These are phyloP conservation scores for Nannizziopsis barbatae DNA, from an alignment of 2,329 filamentous ascomycete species.

Conservation along the genomic window DNA sequence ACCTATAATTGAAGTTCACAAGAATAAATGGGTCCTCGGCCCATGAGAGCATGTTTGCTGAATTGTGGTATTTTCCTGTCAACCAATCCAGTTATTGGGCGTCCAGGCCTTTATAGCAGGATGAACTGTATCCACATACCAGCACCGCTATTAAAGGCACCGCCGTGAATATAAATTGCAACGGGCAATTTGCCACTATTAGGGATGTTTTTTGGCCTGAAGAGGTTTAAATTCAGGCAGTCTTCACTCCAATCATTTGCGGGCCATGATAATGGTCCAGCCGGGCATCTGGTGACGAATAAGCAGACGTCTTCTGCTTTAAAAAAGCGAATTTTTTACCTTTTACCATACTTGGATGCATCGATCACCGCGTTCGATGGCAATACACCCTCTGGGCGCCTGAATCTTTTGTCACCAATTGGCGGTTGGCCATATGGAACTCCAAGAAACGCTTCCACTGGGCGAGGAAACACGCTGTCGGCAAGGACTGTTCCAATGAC, in stretches of 20 bases:
- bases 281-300: slow-evolving; percentile 12
- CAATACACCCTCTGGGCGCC: slow-evolving; percentile 26
- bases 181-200: slow-evolving; percentile 26
- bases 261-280: slow-evolving; percentile 15
- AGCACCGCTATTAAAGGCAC: slow-evolving; percentile 28
- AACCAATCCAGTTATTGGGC: not conserved
- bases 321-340: slow-evolving; percentile 4
- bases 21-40: slow-evolving; percentile 35
- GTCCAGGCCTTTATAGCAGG: not conserved
- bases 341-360: slow-evolving; percentile 26
- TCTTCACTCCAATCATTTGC: slow-evolving; percentile 35
- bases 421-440: slow-evolving; percentile 42
- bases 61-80: slow-evolving; percentile 41
- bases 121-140: slow-evolving; percentile 11
- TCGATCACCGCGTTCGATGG: slow-evolving; percentile 24
- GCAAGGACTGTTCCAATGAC: slow-evolving; percentile 22
- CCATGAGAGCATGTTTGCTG: slow-evolving; percentile 51
- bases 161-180: slow-evolving; percentile 35
- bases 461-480: slow-evolving; percentile 18
- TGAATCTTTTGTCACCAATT: slow-evolving; percentile 39
- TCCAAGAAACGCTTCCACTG: slow-evolving; percentile 36
- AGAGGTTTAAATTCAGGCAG: slow-evolving; percentile 35
- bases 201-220: slow-evolving; percentile 22
- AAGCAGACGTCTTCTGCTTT: not conserved
- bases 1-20: slow-evolving; percentile 38